These are phyloP conservation scores for Coemansia sp. DNA, from an alignment of 192 early-diverging fungal species.

Conservation along the genomic window DNA sequence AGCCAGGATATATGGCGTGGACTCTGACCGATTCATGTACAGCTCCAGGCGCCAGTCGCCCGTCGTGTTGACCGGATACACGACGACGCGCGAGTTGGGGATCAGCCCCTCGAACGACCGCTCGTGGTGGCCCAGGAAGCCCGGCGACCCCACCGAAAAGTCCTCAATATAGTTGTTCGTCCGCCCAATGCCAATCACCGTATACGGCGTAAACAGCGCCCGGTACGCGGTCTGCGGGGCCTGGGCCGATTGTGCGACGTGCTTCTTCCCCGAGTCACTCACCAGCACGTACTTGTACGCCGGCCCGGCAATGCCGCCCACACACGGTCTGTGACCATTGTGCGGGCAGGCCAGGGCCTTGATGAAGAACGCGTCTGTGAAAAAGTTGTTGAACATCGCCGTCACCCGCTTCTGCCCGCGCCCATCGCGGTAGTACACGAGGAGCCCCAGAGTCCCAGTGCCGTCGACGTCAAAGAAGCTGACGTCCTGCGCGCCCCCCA, in stretches of 20 bases:
- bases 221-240: slow-evolving; percentile 77
- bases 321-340: slow-evolving; percentile 65
- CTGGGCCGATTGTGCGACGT: slow-evolving; percentile 77
- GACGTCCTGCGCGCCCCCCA: slow-evolving; percentile 59
- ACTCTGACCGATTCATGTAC: slow-evolving; percentile 85
- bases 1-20: slow-evolving; percentile 78
- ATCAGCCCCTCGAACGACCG: slow-evolving; percentile 77
- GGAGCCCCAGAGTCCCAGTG: slow-evolving; percentile 77
- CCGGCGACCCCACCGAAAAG: slow-evolving; percentile 72
- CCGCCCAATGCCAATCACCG: slow-evolving; percentile 83
- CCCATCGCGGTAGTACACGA: slow-evolving; percentile 57
- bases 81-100: slow-evolving; percentile 88
- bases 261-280: slow-evolving; percentile 73
- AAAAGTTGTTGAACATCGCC: slow-evolving; percentile 84
- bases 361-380: slow-evolving; percentile 92
- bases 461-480: slow-evolving; percentile 89
- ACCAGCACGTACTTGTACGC: slow-evolving; percentile 86
- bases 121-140: slow-evolving; percentile 13
- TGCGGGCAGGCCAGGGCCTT: slow-evolving; percentile 66
- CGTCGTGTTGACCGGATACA: slow-evolving; percentile 62
- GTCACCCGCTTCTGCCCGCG: slow-evolving; percentile 44
- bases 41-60: slow-evolving; percentile 78
- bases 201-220: slow-evolving; percentile 74
- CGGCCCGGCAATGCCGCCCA: slow-evolving; percentile 80
- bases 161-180: slow-evolving; percentile 97